phyloP scores from a whole-genome alignment of 345 rosid species.

The Ailanthus altissimus region DNA sequence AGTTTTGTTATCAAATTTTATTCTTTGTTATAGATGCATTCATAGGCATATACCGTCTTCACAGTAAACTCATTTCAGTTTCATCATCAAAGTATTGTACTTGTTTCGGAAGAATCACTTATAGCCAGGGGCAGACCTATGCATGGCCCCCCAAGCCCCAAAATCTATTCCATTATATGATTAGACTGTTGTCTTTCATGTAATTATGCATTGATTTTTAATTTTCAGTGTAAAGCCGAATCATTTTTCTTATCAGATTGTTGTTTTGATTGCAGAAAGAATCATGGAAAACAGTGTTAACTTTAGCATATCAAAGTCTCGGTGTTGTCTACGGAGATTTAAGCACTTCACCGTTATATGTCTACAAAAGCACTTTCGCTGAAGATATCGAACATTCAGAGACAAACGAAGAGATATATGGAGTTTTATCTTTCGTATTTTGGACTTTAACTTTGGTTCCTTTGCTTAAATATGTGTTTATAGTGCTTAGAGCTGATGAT shows the following conservation, averaged over 20 bases:
- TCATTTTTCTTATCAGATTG: slow-evolving; percentile 6
- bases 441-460: slow-evolving; percentile 95
- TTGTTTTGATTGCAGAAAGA: slow-evolving; percentile 52
- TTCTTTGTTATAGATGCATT: slow-evolving; percentile 27
- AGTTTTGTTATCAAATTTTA: slow-evolving; percentile 14
- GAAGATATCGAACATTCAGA: slow-evolving; percentile 74
- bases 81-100: neutral
- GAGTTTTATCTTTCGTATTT: slow-evolving; percentile 81
- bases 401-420: slow-evolving; percentile 85
- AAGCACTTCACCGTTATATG: slow-evolving; percentile 83
- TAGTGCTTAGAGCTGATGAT: slow-evolving; percentile 85
- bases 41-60: neutral
- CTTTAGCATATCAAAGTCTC: slow-evolving; percentile 80
- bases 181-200: slow-evolving; percentile 2
- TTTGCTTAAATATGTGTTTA: slow-evolving; percentile 73
- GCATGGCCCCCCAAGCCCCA: no score
- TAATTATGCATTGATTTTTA: neutral
- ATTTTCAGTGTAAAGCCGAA: neutral
- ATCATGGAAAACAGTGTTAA: slow-evolving; percentile 79
- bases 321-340: slow-evolving; percentile 98
- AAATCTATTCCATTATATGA: neutral
- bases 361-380: slow-evolving; percentile 77
- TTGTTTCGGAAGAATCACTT: neutral
- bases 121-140: no score
- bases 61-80: neutral